Evolutionary conservation across 345 rosid genomes (phyloP), one percentile per base, ranked within the genome.

Genomic region (Eucalyptus camaldulensis): DNA sequence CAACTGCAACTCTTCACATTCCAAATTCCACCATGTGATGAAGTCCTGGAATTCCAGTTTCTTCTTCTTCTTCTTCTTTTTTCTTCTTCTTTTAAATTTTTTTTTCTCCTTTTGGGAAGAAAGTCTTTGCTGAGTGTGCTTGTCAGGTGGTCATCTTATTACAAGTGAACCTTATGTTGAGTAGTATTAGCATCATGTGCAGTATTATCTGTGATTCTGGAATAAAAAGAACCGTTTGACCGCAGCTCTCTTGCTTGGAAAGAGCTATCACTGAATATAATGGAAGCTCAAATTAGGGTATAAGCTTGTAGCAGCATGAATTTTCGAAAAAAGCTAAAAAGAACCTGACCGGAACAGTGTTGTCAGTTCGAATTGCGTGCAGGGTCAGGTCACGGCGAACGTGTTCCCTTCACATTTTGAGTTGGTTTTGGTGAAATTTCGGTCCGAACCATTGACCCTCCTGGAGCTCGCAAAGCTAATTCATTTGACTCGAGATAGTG

Each of bases 361-460:
- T 56, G 29, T 56, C 12, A 1, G 62, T 56, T 8, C 62, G 29
- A 10, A 24, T 22, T 56, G 62, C 25, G 22, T 22, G 27, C 13
- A 21, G 10, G 60, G 62, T 24, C 29, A 5, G 65, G n/a, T 58
- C 29, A 24, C 13, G 0, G 29, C 6, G 3, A 24, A 24, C 29
- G 27, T 24, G 6, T 24, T 58, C 65, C n/a, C 65, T 10, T 24
- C 65, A 58, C 2, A 11, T 24, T 24, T 24, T 56, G 65, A 25
- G 65, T 10, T 10, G 65, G 65, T 2, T 25, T 58, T 24, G 10
- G 29, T 10, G 65, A 56, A 58, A 24, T 4, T 58, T 1, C 13
- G 6, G n/a, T 58, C 13, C 1, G 65, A 58, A 10, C 6, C 13
- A 5, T 24, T 4, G 7, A 24, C 3, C 2, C 27, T 5, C 1